Evolutionary conservation across 805 yeast genomes (phyloP).

Genomic region (Wickerhamomyces subpelliculosus): DNA sequence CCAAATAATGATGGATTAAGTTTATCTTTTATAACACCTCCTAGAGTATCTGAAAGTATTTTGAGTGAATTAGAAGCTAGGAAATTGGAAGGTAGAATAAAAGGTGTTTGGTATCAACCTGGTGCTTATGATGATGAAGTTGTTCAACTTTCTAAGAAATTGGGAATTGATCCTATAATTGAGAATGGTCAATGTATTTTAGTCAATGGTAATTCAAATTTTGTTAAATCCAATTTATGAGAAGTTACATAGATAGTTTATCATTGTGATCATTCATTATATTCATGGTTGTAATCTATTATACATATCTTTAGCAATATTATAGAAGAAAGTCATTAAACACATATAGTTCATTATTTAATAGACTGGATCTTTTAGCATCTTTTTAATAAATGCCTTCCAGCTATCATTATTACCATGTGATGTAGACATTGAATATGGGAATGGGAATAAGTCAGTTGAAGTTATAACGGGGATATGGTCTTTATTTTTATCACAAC

Average conservation of each 20-base stretch:
- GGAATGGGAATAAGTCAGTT: conserved; percentile 61
- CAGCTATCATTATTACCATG: conserved; percentile 20
- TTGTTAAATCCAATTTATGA: conserved; percentile 33
- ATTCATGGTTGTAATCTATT: background rate
- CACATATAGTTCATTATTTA: background rate
- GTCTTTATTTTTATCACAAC: conserved; percentile 48
- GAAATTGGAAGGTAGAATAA: conserved; percentile 25
- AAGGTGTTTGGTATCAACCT: conserved; percentile 79
- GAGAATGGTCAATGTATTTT: conserved; percentile 62
- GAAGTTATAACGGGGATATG: conserved; percentile 74
- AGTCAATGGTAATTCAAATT: conserved; percentile 53
- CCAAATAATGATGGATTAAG: conserved; percentile 38
- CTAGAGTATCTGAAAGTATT: conserved; percentile 43
- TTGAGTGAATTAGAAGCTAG: conserved; percentile 31
- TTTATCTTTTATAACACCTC: conserved; percentile 72
- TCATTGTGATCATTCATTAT: too few relatives aligned
- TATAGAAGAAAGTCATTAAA: background rate
- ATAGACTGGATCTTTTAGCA: conserved; percentile 22
- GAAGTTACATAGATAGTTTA: background rate
- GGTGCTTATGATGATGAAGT: conserved; percentile 59
- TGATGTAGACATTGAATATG: conserved; percentile 33
- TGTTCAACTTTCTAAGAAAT: conserved; percentile 33
- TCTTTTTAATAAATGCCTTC: conserved; percentile 34
- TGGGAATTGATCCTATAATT: conserved; percentile 28
- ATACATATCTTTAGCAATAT: too few relatives aligned